Evolutionary conservation across 495 filamentous ascomycete species (phyloP), one percentile per base, ranked within the genome.

Genomic region (Penicillium soppii): DNA sequence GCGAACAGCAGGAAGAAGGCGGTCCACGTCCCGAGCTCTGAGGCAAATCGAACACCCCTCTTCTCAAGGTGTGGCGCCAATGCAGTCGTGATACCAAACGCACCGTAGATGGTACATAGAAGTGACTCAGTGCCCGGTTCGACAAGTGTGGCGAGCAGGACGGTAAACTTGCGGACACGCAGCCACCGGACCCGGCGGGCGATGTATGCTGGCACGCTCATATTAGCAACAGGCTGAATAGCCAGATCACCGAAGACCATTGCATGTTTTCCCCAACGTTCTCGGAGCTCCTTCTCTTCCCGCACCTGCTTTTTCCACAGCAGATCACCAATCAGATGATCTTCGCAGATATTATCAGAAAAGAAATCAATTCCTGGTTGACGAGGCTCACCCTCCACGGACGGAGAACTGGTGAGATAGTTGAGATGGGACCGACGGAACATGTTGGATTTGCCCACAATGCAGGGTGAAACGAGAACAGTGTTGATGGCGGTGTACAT

Each of bases 401-500:
- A 44, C 10, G 56, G 77, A 7, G 72, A 78, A 41, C 75, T 63
- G n/a, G 92, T 97, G 16, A 95, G 78, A 50, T 79, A 79, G 61
- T 90, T 80, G 21, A 99, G 83, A 60, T 99, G 92, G 0, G 91
- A 92, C 41, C 86, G 87, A 22, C 94, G 88, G 75, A 97, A 97
- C 88, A 99, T 95, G 70, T 94, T 97, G 46, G 89, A 95, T 71
- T 99, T 99, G 21, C 94, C 94, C 5, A 97, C 88, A 47, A 95
- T 89, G 68, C 95, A 97, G 5, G 95, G 92, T 0, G 94, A 92
- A 50, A 97, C 73, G 15, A 85, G 76, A 20, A 96, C 88, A 5
- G 91, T 91, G 73, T 97, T 96, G 79, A 97, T 97, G 49, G 92
- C 94, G 17, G 87, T 88, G 74, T 99, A 99, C 79, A 99, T 96